Percentiles rank a stretch among this genome's conserved stretches.
Conservation (phyloP, 2,329 filamentous ascomycete genomes). For the Scedosporium apiospermum region DNA sequence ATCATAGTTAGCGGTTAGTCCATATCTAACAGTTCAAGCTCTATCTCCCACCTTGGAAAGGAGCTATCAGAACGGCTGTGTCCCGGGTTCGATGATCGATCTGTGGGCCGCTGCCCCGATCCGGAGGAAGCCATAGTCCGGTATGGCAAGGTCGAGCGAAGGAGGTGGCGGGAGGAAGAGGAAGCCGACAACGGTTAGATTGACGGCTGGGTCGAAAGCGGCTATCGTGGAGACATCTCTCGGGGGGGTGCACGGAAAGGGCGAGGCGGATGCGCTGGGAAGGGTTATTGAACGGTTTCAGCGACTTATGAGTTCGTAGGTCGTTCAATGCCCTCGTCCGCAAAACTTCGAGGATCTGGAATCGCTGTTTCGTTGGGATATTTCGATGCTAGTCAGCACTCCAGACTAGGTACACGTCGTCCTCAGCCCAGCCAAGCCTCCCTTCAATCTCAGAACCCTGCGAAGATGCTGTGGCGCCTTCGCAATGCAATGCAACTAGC, state of each 20-base stretch:
- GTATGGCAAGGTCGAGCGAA: neutral
- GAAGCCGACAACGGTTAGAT: conserved; percentile 21
- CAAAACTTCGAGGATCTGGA: neutral
- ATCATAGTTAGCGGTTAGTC: conserved; percentile 18
- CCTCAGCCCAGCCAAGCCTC: conserved; percentile 3
- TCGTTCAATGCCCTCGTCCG: too few species aligned
- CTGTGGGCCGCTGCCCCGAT: conserved; percentile 54
- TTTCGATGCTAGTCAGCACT: neutral
- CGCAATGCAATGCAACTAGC: neutral
- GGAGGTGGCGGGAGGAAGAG: conserved; percentile 6
- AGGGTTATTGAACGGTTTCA: neutral
- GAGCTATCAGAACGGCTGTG: conserved; percentile 43
- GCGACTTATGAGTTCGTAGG: neutral
- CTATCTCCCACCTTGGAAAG: conserved; percentile 44
- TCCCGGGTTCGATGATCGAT: conserved; percentile 48
- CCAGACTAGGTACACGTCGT: neutral
- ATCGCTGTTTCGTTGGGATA: neutral
- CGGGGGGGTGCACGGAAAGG: conserved; percentile 12
- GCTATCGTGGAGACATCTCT: conserved; percentile 44
- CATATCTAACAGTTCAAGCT: neutral
- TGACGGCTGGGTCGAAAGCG: conserved; percentile 13
- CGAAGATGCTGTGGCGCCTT: neutral
- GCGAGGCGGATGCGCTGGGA: conserved; percentile 8
- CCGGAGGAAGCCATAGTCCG: conserved; percentile 47
- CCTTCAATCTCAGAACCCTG: neutral